Conservation (phyloP, 768 basidiomycete species). For the Leucocoprinus birnbaumii region DNA sequence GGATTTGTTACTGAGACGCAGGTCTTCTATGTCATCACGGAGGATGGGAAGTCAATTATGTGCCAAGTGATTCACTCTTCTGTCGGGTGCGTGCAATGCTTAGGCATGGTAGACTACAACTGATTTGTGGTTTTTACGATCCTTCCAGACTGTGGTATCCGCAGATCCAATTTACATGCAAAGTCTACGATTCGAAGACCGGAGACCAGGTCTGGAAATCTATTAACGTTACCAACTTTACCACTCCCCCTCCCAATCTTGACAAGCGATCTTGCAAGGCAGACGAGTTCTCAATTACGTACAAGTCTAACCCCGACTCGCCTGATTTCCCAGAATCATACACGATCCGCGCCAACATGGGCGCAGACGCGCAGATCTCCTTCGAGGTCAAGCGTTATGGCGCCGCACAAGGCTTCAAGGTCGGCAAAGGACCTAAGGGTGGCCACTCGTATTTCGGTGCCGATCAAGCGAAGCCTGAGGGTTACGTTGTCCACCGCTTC, state of each 20-base stretch:
- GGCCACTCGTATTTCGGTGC: conserved; percentile 88
- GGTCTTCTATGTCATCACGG: conserved; percentile 76
- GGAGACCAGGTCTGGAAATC: conserved; percentile 82
- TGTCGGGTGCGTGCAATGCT: conserved; percentile 66
- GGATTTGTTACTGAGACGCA: conserved; percentile 94
- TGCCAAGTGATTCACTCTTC: conserved; percentile 87
- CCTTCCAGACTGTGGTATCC: conserved; percentile 82
- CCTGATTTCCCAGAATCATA: conserved; percentile 74
- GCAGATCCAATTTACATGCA: conserved; percentile 92
- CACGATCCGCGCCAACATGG: conserved; percentile 74
- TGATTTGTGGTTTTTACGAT: conserved; percentile 6
- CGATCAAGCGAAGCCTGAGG: conserved; percentile 66
- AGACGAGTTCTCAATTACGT: conserved; percentile 78
- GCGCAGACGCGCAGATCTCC: conserved; percentile 76
- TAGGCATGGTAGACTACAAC: not conserved
- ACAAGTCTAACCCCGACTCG: conserved; percentile 48
- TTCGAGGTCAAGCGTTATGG: conserved; percentile 70
- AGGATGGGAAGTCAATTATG: conserved; percentile 78
- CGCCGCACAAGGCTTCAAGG: conserved; percentile 82
- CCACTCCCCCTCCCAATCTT: conserved; percentile 66
- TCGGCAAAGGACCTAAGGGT: conserved; percentile 84
- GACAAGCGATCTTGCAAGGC: conserved; percentile 88
- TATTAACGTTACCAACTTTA: conserved; percentile 79
- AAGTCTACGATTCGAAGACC: conserved; percentile 76
- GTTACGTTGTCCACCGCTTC: conserved; percentile 89